These are phyloP conservation scores for Diaporthe aspalathi DNA, from an alignment of 2,329 filamentous ascomycete species.

Conservation along the genomic window DNA sequence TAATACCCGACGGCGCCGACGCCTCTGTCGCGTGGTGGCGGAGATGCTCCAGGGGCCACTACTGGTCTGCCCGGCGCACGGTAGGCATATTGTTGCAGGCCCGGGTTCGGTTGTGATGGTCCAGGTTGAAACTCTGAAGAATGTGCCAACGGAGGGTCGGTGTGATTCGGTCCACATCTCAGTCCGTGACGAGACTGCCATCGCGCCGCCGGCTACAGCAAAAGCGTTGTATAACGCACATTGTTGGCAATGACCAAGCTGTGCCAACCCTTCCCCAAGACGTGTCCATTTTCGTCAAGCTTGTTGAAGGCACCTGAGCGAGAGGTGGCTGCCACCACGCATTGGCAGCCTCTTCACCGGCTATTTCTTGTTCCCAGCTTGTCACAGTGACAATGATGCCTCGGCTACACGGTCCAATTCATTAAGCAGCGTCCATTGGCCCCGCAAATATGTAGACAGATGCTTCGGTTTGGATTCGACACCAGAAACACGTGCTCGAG, in stretches of 20 bases:
- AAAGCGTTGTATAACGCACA: neutral
- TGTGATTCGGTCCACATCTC: neutral
- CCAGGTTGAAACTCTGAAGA: constrained; percentile 14
- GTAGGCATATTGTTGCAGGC: neutral
- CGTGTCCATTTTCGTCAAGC: neutral
- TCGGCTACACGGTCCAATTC: too few species aligned
- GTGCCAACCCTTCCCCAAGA: neutral
- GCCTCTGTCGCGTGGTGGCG: neutral
- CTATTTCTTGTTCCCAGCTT: neutral
- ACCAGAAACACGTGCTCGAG: constrained; percentile 21
- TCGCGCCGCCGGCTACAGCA: neutral
- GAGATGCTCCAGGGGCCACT: neutral
- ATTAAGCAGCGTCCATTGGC: too few species aligned
- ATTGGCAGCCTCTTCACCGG: neutral
- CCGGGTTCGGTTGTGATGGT: neutral
- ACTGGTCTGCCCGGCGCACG: neutral
- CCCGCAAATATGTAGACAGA: neutral
- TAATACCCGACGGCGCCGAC: constrained; percentile 7
- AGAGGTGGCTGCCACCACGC: neutral
- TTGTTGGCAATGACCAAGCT: neutral
- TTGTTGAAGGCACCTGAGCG: too few species aligned
- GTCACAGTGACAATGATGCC: too few species aligned
- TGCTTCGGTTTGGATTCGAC: neutral
- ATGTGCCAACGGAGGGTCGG: neutral
- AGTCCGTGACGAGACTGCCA: neutral